Evolutionary conservation across 345 rosid species (phyloP).

Genomic region (Citrus maxima): DNA sequence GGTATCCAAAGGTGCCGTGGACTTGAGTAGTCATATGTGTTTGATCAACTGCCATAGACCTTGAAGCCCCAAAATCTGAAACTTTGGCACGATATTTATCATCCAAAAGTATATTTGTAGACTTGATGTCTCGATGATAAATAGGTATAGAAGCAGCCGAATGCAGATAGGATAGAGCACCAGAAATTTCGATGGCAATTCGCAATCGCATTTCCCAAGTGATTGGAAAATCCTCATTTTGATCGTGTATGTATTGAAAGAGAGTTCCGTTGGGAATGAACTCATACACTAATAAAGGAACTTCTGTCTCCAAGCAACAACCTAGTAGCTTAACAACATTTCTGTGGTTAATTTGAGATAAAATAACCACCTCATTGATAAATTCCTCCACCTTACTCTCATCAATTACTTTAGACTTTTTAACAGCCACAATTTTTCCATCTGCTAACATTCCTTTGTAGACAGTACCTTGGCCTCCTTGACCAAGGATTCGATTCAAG

Average conservation of each 20-base stretch:
- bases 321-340: too few species aligned
- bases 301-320: neutral
- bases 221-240: neutral
- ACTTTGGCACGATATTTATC: neutral
- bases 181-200: too few species aligned
- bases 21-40: too few species aligned
- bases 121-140: neutral
- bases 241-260: neutral
- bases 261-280: neutral
- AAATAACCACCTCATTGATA: neutral
- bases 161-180: neutral
- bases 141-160: neutral
- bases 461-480: neutral
- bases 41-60: neutral
- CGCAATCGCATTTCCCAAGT: neutral
- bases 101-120: neutral
- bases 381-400: neutral
- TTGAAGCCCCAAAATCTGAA: neutral
- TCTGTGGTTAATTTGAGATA: too few species aligned
- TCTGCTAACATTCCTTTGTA: neutral
- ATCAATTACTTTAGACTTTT: neutral
- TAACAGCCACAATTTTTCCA: neutral
- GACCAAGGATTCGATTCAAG: neutral
- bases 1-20: too few species aligned
- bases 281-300: neutral